Conservation (phyloP, 148 eudicot species). For the Diospyros kaki region DNA sequence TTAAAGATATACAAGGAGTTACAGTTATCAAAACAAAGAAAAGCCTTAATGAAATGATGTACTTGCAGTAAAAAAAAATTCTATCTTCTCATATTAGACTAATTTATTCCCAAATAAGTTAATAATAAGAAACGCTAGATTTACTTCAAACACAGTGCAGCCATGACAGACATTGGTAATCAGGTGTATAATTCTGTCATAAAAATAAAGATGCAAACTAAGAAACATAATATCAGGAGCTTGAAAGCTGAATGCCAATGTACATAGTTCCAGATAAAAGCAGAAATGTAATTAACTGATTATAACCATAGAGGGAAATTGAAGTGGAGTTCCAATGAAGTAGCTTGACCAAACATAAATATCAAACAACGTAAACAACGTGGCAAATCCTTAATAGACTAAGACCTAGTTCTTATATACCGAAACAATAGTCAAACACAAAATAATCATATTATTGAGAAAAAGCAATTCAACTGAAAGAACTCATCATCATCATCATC, state of each 20-base stretch:
- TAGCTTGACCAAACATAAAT: not conserved
- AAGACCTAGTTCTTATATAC: not conserved
- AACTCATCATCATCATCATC: too few species aligned
- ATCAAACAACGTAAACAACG: not conserved
- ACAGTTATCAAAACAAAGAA: not conserved
- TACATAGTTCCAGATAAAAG: not conserved
- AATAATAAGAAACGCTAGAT: not conserved
- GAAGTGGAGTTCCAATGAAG: not conserved
- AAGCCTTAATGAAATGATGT: not conserved
- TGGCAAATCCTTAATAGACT: not conserved
- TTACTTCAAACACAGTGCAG: not conserved
- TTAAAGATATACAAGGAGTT: slow-evolving; percentile 13
- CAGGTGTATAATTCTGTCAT: not conserved
- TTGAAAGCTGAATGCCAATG: not conserved
- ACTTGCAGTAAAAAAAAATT: not conserved
- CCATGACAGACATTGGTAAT: not conserved
- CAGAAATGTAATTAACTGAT: not conserved
- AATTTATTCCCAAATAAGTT: not conserved
- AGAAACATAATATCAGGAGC: not conserved
- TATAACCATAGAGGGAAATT: not conserved
- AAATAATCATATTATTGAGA: not conserved
- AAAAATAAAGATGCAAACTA: not conserved
- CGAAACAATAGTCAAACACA: not conserved
- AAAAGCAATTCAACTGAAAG: not conserved
- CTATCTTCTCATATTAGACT: not conserved